Conservation (phyloP, 148 eudicot genomes). For the Beta vulgaris region DNA sequence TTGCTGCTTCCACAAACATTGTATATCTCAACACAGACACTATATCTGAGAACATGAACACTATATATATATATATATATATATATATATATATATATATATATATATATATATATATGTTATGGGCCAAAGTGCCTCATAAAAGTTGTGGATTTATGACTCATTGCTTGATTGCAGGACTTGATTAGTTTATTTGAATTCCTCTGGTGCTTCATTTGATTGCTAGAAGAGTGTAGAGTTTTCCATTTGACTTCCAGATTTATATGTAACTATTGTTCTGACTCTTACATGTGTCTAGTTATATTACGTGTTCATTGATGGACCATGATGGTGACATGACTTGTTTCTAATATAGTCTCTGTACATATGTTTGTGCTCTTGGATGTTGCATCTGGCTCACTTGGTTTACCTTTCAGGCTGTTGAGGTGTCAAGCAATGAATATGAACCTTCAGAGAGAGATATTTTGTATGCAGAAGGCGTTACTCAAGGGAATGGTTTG, state of each 20-base stretch:
- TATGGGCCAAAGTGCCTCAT: no score
- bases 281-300: conserved; percentile 1
- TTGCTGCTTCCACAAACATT: no score
- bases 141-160: no score
- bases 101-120: no score
- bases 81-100: no score
- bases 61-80: no score
- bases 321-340: not conserved
- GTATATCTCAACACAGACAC: no score
- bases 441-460: conserved; percentile 95
- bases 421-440: conserved; percentile 94
- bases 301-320: not conserved
- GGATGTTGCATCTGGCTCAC: conserved; percentile 1
- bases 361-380: conserved; percentile 5
- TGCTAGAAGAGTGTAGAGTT: no score
- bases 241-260: no score
- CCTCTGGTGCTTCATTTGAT: not conserved
- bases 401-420: conserved; percentile 54
- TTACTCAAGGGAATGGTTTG: conserved; percentile 91
- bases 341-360: not conserved
- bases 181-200: not conserved
- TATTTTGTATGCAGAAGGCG: conserved; percentile 94
- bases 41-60: no score
- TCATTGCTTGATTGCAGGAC: not conserved
- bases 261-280: not conserved